These are phyloP conservation scores for Ganoderma lucidum DNA, from an alignment of 1,284 basidiomycete species.

Conservation along the genomic window DNA sequence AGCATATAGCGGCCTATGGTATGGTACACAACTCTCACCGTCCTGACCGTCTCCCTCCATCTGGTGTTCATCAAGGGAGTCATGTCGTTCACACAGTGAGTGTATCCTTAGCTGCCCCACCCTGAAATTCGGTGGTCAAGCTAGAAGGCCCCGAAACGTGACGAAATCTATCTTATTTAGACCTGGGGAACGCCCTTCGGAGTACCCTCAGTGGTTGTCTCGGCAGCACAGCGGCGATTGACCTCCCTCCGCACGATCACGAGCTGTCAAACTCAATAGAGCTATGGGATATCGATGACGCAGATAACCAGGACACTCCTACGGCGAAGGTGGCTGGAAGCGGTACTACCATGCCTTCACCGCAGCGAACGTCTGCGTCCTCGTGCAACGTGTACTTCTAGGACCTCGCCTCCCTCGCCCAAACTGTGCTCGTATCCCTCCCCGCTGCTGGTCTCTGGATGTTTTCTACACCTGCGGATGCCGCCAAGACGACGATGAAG, in stretches of 20 bases:
- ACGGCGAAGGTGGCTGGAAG: constrained; percentile 78
- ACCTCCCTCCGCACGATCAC: constrained; percentile 79
- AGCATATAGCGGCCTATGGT: constrained; percentile 39
- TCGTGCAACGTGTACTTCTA: constrained; percentile 77
- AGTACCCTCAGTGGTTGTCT: constrained; percentile 86
- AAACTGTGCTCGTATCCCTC: constrained; percentile 74
- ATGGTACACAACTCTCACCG: constrained; percentile 44
- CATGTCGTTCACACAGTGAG: constrained; percentile 65
- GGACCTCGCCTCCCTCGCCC: constrained; percentile 64
- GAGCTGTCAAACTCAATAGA: constrained; percentile 48
- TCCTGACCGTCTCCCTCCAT: constrained; percentile 48
- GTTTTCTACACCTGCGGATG: constrained; percentile 83
- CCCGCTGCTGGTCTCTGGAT: constrained; percentile 84
- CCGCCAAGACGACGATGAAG: too few species aligned
- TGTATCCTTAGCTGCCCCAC: background rate
- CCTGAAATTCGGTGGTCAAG: too few species aligned
- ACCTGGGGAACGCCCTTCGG: constrained; percentile 76
- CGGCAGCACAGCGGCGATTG: constrained; percentile 81
- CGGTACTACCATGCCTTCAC: constrained; percentile 86
- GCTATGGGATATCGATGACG: constrained; percentile 73
- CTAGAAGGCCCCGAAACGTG: too few species aligned
- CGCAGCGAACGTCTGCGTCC: constrained; percentile 83
- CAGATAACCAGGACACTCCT: constrained; percentile 71
- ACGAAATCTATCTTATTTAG: constrained; percentile 61
- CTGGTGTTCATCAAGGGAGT: constrained; percentile 72